phyloP scores from a whole-genome alignment of 371 early-diverging fungal species.

The Haplosporangium sp. region DNA sequence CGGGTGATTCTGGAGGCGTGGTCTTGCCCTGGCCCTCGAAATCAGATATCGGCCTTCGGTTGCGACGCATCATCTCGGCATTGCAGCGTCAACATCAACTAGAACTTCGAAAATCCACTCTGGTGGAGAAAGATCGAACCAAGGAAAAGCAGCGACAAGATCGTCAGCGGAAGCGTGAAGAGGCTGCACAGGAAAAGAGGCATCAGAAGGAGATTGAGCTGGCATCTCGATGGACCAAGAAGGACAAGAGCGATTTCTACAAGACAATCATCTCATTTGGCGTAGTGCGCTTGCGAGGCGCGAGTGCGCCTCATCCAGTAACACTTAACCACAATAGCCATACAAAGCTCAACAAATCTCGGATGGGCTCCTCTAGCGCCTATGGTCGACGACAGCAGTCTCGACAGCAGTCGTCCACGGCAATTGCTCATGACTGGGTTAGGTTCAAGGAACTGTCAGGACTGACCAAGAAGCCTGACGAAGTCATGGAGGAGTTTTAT shows the following conservation, averaged over 20 bases:
- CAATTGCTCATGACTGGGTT: slow-evolving; percentile 62
- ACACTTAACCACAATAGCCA: slow-evolving; percentile 14
- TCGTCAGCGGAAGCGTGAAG: slow-evolving; percentile 61
- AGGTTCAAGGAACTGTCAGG: slow-evolving; percentile 78
- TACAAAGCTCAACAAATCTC: background rate
- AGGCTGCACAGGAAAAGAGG: slow-evolving; percentile 59
- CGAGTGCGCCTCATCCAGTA: background rate
- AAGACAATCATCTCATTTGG: slow-evolving; percentile 79
- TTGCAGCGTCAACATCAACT: slow-evolving; percentile 69
- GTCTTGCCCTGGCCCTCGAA: slow-evolving; percentile 70
- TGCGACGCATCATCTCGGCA: slow-evolving; percentile 78
- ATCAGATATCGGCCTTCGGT: slow-evolving; percentile 77
- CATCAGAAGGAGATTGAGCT: slow-evolving; percentile 59
- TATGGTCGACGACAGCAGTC: background rate
- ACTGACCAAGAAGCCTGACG: slow-evolving; percentile 77
- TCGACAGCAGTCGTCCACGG: background rate
- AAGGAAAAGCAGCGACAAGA: slow-evolving; percentile 55
- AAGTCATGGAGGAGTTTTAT: slow-evolving; percentile 72
- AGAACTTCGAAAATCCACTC: slow-evolving; percentile 49
- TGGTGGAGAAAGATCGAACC: slow-evolving; percentile 56
- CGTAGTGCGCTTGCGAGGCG: slow-evolving; percentile 56
- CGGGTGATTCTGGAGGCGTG: slow-evolving; percentile 14
- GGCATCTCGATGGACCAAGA: slow-evolving; percentile 75
- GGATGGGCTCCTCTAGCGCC: background rate
- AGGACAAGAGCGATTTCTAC: slow-evolving; percentile 77